Evolutionary conservation across 2,329 filamentous ascomycete species (phyloP).

Genomic region (Aspergillus spinulosporus): DNA sequence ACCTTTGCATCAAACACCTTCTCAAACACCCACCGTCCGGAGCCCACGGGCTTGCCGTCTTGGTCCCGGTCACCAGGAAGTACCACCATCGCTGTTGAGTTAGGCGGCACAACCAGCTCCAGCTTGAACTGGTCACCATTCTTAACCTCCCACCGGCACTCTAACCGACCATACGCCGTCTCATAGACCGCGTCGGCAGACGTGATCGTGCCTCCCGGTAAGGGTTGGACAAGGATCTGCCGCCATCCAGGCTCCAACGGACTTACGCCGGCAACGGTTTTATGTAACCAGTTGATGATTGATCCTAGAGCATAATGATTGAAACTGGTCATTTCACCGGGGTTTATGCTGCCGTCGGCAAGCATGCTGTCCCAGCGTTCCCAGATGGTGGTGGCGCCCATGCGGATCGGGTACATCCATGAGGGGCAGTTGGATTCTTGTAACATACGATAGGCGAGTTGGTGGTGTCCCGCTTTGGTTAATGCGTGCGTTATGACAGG

Average conservation of each 20-base stretch:
- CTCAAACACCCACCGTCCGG: conserved; percentile 20
- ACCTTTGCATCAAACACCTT: not conserved
- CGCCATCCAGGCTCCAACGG: conserved; percentile 36
- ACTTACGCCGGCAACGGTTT: conserved; percentile 26
- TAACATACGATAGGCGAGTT: conserved; percentile 44
- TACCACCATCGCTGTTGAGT: conserved; percentile 22
- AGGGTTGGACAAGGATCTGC: conserved; percentile 28
- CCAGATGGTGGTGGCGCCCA: conserved; percentile 48
- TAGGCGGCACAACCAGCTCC: conserved; percentile 24
- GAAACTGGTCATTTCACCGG: conserved; percentile 29
- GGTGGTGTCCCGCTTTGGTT: conserved; percentile 21
- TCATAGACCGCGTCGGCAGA: conserved; percentile 31
- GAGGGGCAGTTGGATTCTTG: conserved; percentile 36
- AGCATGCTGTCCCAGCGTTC: conserved; percentile 48
- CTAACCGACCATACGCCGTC: conserved; percentile 33
- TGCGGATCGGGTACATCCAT: conserved; percentile 44
- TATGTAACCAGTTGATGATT: conserved; percentile 43
- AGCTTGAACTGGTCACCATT: conserved; percentile 16
- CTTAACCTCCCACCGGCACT: conserved; percentile 23
- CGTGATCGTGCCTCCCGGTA: conserved; percentile 35
- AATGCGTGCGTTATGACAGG: conserved; percentile 33
- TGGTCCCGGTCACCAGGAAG: conserved; percentile 16
- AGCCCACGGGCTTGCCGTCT: conserved; percentile 16
- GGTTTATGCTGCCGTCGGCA: conserved; percentile 41
- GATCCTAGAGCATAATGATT: conserved; percentile 40